Percentiles rank a stretch among this genome's conserved stretches.
Evolutionary conservation across 768 basidiomycete genomes (phyloP).

Genomic region (Pleurotus salmoneostramineus): DNA sequence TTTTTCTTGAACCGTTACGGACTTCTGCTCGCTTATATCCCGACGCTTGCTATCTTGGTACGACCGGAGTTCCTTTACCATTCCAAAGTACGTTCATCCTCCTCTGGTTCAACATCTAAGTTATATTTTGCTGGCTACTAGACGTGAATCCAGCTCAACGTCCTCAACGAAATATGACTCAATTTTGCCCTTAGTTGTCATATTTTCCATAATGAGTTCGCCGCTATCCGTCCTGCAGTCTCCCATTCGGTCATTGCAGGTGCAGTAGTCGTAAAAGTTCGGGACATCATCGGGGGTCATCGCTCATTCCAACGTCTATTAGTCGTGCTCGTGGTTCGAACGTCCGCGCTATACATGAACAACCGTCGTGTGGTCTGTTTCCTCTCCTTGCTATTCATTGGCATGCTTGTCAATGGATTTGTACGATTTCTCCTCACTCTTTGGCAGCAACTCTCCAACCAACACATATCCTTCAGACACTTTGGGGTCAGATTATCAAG

Average conservation of each 20-base stretch:
- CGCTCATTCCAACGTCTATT: neutral
- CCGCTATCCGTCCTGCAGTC: neutral
- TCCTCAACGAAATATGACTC: slow-evolving; percentile 1
- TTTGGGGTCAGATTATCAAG: neutral
- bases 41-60: slow-evolving; percentile 28
- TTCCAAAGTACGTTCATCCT: neutral
- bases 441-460: neutral
- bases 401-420: neutral
- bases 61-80: slow-evolving; percentile 18
- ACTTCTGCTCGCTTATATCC: slow-evolving; percentile 31
- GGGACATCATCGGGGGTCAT: neutral
- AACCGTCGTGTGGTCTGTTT: neutral
- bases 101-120: slow-evolving; percentile 18
- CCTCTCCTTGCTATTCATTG: neutral
- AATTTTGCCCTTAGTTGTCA: neutral
- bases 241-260: neutral
- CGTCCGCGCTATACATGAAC: neutral
- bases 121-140: slow-evolving; percentile 16
- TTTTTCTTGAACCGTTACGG: slow-evolving; percentile 42
- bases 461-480: neutral
- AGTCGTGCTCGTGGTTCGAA: neutral
- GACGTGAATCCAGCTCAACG: neutral
- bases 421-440: neutral
- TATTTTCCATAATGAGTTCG: neutral
- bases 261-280: neutral